phyloP scores from a whole-genome alignment of 2,329 filamentous ascomycete genomes.

The Helicocarpus griseus region DNA sequence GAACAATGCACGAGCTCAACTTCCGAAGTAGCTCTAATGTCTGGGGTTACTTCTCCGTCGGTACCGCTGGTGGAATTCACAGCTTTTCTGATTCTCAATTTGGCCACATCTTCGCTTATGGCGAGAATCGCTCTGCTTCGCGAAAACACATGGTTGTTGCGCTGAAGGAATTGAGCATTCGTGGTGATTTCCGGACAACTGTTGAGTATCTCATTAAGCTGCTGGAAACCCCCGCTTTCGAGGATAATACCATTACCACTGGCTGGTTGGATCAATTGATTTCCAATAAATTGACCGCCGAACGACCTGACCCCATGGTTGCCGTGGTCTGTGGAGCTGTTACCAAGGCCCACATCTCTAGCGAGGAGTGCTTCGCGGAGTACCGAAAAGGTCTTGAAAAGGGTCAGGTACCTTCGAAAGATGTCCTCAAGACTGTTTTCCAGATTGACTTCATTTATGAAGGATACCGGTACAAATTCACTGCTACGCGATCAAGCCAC shows the following conservation, averaged over 20 bases:
- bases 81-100: constrained; percentile 99
- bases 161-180: constrained; percentile 96
- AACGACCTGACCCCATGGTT: constrained; percentile 85
- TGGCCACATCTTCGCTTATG: constrained; percentile 98
- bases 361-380: constrained; percentile 76
- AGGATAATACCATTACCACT: constrained; percentile 98
- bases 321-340: constrained; percentile 94
- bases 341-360: constrained; percentile 90
- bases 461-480: constrained; percentile 94
- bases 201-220: constrained; percentile 99
- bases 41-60: constrained; percentile 99
- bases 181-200: constrained; percentile 96
- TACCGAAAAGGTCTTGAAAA: constrained; percentile 87
- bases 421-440: constrained; percentile 96
- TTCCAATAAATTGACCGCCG: constrained; percentile 91
- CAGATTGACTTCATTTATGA: constrained; percentile 98
- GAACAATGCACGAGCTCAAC: constrained; percentile 98
- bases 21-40: constrained; percentile 98
- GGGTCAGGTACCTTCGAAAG: constrained; percentile 93
- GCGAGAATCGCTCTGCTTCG: constrained; percentile 91
- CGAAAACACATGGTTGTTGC: constrained; percentile 99
- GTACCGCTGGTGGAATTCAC: constrained; percentile 92
- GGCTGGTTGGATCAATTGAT: constrained; percentile 99
- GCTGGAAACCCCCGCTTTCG: constrained; percentile 93
- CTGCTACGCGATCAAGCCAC: constrained; percentile 78